phyloP scores from a whole-genome alignment of 1,284 basidiomycete genomes.

The Somion occarium region DNA sequence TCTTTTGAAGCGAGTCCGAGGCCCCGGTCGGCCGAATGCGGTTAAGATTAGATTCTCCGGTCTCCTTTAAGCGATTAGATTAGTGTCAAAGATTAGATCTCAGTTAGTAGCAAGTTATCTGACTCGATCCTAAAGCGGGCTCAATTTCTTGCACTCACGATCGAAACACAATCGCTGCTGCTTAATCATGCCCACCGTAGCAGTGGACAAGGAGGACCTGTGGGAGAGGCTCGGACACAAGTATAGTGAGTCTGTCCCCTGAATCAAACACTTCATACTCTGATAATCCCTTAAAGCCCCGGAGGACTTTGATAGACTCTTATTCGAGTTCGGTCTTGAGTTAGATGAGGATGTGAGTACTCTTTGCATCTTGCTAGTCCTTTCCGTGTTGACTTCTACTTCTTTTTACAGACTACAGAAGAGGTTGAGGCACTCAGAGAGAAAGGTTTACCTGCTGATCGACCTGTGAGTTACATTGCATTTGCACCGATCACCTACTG shows the following conservation, averaged over 20 bases:
- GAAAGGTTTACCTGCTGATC: slow-evolving; percentile 77
- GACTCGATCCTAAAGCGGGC: background rate
- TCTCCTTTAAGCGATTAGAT: slow-evolving; percentile 1
- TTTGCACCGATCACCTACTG: background rate
- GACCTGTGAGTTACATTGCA: slow-evolving; percentile 53
- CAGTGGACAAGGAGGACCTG: slow-evolving; percentile 94
- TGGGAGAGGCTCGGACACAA: slow-evolving; percentile 82
- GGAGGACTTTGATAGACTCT: slow-evolving; percentile 92
- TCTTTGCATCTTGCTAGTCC: background rate
- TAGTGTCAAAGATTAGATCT: slow-evolving; percentile 1
- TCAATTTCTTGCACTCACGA: background rate
- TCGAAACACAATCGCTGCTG: background rate
- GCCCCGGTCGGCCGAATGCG: background rate
- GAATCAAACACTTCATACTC: slow-evolving; percentile 7
- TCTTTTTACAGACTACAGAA: slow-evolving; percentile 69
- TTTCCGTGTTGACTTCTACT: slow-evolving; percentile 2
- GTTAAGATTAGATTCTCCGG: too few species aligned
- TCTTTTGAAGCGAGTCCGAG: background rate
- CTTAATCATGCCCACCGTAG: slow-evolving; percentile 83
- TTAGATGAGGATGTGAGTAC: slow-evolving; percentile 92
- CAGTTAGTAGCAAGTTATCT: background rate
- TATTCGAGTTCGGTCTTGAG: slow-evolving; percentile 97
- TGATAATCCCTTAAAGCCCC: slow-evolving; percentile 50
- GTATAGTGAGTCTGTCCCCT: slow-evolving; percentile 59
- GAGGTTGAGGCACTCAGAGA: slow-evolving; percentile 80